phyloP scores from a whole-genome alignment of 768 basidiomycete genomes.

The Ramaria sp. region DNA sequence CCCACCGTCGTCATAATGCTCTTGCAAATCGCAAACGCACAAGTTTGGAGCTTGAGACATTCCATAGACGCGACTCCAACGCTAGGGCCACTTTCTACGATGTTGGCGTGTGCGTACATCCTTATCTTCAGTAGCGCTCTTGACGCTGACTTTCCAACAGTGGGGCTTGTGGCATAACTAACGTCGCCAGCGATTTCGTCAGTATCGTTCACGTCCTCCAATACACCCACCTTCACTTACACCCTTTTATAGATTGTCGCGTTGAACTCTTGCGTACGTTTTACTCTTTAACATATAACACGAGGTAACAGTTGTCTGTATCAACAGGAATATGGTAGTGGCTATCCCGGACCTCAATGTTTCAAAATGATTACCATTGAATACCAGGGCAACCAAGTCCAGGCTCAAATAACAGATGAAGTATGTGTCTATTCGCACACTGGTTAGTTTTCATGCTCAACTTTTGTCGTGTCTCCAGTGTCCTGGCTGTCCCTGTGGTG shows the following conservation, averaged over 20 bases:
- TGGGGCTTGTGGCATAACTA: slow-evolving; percentile 44
- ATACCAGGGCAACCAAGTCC: slow-evolving; percentile 46
- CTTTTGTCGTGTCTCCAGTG: slow-evolving; percentile 31
- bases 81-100: slow-evolving; percentile 47
- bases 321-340: slow-evolving; percentile 38
- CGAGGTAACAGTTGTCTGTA: slow-evolving; percentile 7
- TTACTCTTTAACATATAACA: neutral
- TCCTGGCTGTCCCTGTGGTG: slow-evolving; percentile 51
- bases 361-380: slow-evolving; percentile 49
- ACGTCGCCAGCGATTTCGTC: slow-evolving; percentile 32
- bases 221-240: neutral
- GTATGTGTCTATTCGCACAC: slow-evolving; percentile 23
- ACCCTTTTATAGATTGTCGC: slow-evolving; percentile 37
- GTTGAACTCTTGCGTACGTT: slow-evolving; percentile 31
- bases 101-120: slow-evolving; percentile 35
- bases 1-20: slow-evolving; percentile 32
- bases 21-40: slow-evolving; percentile 21
- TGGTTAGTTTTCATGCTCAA: slow-evolving; percentile 4
- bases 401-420: slow-evolving; percentile 53
- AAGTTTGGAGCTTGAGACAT: neutral
- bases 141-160: slow-evolving; percentile 20
- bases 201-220: slow-evolving; percentile 14
- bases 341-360: slow-evolving; percentile 59
- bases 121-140: slow-evolving; percentile 2
- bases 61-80: slow-evolving; percentile 14